Evolutionary conservation across 2,329 filamentous ascomycete species (phyloP).

Genomic region (Monosporascus sp.): DNA sequence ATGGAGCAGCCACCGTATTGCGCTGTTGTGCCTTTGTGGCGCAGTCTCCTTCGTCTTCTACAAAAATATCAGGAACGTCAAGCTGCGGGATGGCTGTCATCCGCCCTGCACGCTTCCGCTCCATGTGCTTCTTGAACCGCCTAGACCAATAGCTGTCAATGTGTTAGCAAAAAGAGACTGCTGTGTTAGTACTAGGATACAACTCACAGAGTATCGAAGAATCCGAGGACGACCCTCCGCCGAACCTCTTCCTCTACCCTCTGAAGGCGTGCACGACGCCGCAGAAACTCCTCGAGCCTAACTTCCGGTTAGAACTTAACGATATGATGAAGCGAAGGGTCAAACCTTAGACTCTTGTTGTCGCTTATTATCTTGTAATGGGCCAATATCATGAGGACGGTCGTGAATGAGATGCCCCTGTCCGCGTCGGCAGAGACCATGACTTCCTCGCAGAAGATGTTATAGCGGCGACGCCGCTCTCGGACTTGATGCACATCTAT

Average conservation of each 20-base stretch:
- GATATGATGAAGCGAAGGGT: conserved; percentile 9
- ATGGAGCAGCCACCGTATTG: conserved; percentile 24
- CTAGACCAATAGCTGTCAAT: conserved; percentile 68
- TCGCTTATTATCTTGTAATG: conserved; percentile 99
- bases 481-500: conserved; percentile 75
- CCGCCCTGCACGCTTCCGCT: conserved; percentile 66
- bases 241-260: conserved; percentile 93
- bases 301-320: conserved; percentile 21
- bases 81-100: conserved; percentile 76
- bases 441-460: conserved; percentile 95
- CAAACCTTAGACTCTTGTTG: conserved; percentile 82
- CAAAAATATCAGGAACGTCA: conserved; percentile 81
- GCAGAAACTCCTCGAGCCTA: conserved; percentile 88
- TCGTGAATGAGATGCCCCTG: conserved; percentile 84
- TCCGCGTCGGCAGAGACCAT: conserved; percentile 89
- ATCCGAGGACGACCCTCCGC: conserved; percentile 83
- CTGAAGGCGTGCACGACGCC: conserved; percentile 82
- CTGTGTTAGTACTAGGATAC: not conserved
- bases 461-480: conserved; percentile 71
- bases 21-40: conserved; percentile 22
- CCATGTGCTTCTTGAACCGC: conserved; percentile 70
- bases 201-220: conserved; percentile 83
- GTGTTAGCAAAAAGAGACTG: conserved; percentile 11
- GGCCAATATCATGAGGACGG: conserved; percentile 88
- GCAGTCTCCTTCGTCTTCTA: conserved; percentile 67